These are phyloP conservation scores for Pseudohalonectria lignicola DNA, from an alignment of 2,329 filamentous ascomycete genomes.

Conservation along the genomic window DNA sequence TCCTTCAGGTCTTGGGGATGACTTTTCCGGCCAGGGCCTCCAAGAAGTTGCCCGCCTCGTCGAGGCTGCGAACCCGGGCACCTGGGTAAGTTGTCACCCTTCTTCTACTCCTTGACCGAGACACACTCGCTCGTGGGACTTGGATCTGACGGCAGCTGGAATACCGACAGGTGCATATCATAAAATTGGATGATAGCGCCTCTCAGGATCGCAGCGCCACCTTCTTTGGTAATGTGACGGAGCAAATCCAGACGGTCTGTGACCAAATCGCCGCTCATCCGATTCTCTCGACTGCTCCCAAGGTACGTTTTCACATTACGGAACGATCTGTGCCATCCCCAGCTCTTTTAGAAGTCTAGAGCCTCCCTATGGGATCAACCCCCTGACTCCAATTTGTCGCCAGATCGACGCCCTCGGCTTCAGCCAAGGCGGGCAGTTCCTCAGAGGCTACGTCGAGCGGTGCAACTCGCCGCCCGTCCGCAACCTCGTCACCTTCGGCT, in stretches of 20 bases:
- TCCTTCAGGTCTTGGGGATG: conserved; percentile 53
- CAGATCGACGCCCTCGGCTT: conserved; percentile 88
- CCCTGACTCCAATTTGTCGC: too few relatives aligned
- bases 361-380: too few relatives aligned
- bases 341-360: too few relatives aligned
- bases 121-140: too few relatives aligned
- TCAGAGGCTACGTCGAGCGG: conserved; percentile 81
- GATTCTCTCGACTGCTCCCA: conserved; percentile 70
- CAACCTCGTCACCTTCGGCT: conserved; percentile 78
- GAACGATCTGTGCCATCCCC: too few relatives aligned
- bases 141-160: too few relatives aligned
- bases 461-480: conserved; percentile 69
- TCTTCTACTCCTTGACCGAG: too few relatives aligned
- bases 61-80: conserved; percentile 65
- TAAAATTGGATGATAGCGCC: conserved; percentile 58
- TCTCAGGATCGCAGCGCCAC: conserved; percentile 67
- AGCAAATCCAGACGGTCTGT: conserved; percentile 70
- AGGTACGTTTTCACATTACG: too few relatives aligned
- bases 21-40: conserved; percentile 67
- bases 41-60: conserved; percentile 60
- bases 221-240: conserved; percentile 82
- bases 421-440: conserved; percentile 90
- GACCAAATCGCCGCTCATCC: conserved; percentile 62
- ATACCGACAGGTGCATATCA: conserved; percentile 69
- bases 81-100: too few relatives aligned